Percentiles rank a stretch among this genome's conserved stretches.
phyloP scores from a whole-genome alignment of 2,329 filamentous ascomycete genomes.

The Rhynchosporium secalis region DNA sequence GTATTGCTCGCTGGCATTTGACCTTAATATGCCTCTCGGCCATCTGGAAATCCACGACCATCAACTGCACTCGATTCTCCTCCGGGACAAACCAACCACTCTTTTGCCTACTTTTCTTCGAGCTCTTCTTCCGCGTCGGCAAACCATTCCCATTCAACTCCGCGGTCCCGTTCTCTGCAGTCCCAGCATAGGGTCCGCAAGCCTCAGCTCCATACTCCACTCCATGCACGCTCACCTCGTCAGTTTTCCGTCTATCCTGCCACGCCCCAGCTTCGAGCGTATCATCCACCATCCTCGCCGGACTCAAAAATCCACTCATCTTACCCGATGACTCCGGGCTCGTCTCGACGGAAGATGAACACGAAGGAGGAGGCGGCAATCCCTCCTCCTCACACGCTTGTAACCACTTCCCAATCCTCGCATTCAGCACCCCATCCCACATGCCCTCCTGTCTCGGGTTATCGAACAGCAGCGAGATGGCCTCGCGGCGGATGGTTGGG shows the following conservation, averaged over 20 bases:
- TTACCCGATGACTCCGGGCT: constrained; percentile 3
- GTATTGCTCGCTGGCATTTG: constrained; percentile 29
- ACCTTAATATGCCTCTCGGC: constrained; percentile 35
- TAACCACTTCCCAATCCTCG: constrained; percentile 35
- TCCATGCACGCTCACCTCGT: constrained; percentile 12
- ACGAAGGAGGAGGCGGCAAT: constrained; percentile 20
- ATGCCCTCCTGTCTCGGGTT: constrained; percentile 65
- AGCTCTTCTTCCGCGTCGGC: constrained; percentile 1
- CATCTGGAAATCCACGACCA: constrained; percentile 33
- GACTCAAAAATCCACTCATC: constrained; percentile 17
- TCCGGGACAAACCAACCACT: constrained; percentile 31
- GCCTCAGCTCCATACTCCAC: constrained; percentile 3
- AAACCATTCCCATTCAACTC: not conserved
- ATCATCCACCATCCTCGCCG: constrained; percentile 16
- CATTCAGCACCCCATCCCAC: constrained; percentile 54
- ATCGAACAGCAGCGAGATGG: constrained; percentile 58
- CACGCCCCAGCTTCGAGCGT: constrained; percentile 1
- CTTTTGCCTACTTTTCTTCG: not conserved
- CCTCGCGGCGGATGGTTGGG: constrained; percentile 55
- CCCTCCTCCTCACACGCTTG: constrained; percentile 35
- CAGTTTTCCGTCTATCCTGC: constrained; percentile 14
- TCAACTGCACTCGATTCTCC: constrained; percentile 33
- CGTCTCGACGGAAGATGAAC: not conserved
- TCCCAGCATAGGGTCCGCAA: not conserved
- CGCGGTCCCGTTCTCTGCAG: not conserved